A percentile compares a stretch with the other conserved stretches of the same genome.
These are phyloP conservation scores for Camellia oleifera DNA, from an alignment of 179 eudicot genomes.

Conservation along the genomic window DNA sequence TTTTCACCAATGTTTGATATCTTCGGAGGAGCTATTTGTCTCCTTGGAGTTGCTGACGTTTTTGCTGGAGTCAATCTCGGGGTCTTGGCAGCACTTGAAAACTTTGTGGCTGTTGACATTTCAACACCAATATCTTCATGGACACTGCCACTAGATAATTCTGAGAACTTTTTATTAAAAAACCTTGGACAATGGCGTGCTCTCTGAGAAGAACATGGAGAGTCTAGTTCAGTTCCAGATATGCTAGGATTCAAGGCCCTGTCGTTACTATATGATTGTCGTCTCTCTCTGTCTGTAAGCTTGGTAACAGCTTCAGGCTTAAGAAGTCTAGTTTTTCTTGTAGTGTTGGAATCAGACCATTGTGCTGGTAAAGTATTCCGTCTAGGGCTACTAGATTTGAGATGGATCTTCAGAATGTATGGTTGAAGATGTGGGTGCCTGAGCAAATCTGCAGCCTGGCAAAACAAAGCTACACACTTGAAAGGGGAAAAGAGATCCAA, in stretches of 20 bases:
- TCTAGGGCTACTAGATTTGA: constrained; percentile 55
- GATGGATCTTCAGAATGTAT: constrained; percentile 52
- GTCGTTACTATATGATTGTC: constrained; percentile 65
- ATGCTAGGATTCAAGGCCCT: constrained; percentile 88
- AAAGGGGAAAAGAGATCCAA: background rate
- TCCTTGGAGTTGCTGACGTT: constrained; percentile 51
- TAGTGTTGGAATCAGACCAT: constrained; percentile 33
- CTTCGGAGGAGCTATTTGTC: constrained; percentile 53
- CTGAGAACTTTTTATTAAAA: constrained; percentile 37
- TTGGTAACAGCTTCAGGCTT: constrained; percentile 47
- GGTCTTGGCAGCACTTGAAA: constrained; percentile 34
- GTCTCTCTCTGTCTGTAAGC: constrained; percentile 42
- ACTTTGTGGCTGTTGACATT: constrained; percentile 41
- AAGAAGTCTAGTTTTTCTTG: constrained; percentile 42
- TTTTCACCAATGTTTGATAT: constrained; percentile 40
- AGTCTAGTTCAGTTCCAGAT: constrained; percentile 65
- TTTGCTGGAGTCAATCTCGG: constrained; percentile 50
- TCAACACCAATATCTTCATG: constrained; percentile 48
- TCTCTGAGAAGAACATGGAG: constrained; percentile 47
- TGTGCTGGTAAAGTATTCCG: constrained; percentile 58
- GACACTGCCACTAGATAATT: constrained; percentile 52
- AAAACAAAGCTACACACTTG: constrained; percentile 20
- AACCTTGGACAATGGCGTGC: constrained; percentile 36
- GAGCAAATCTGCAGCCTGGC: constrained; percentile 83
- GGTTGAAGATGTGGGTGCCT: constrained; percentile 80